Evolutionary conservation across 352 stramenopile species (phyloP).

Genomic region (Globisporangium solare): DNA sequence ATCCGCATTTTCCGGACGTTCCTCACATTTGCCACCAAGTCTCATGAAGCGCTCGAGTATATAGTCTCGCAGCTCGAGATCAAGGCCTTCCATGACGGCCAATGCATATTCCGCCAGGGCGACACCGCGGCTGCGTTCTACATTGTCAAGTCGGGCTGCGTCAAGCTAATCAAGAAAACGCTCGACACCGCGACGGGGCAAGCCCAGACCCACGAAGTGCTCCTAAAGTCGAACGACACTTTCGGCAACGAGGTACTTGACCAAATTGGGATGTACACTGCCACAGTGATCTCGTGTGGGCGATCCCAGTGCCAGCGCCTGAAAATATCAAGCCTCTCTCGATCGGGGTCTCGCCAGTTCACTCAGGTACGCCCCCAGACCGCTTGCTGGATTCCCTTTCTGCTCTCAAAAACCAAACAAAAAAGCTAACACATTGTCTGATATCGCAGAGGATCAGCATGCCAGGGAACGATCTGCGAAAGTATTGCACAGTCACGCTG

Average conservation of each 20-base stretch:
- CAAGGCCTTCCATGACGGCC: conserved; percentile 62
- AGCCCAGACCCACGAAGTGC: conserved; percentile 31
- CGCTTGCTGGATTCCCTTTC: background rate
- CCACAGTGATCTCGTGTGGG: conserved; percentile 55
- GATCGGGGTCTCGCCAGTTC: conserved; percentile 51
- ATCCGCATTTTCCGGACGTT: conserved; percentile 65
- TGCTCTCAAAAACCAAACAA: no score
- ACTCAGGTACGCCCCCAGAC: conserved; percentile 31
- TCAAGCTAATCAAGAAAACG: conserved; percentile 60
- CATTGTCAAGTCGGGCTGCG: conserved; percentile 73
- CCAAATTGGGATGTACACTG: conserved; percentile 41
- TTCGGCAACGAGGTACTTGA: conserved; percentile 66
- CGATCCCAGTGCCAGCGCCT: conserved; percentile 60
- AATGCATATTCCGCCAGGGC: conserved; percentile 55
- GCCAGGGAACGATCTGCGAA: conserved; percentile 32
- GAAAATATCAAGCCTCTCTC: conserved; percentile 46
- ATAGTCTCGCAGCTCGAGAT: conserved; percentile 75
- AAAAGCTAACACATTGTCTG: background rate
- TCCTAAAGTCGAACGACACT: conserved; percentile 73
- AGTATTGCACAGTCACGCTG: conserved; percentile 46
- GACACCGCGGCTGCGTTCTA: conserved; percentile 60
- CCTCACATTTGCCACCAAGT: conserved; percentile 46
- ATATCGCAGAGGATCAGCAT: conserved; percentile 46
- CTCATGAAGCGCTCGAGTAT: conserved; percentile 59
- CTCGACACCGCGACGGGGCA: conserved; percentile 25